A percentile compares a stretch with the other conserved stretches of the same genome.
phyloP scores from a whole-genome alignment of 148 eudicot species.

The Vaccinium darrowii region DNA sequence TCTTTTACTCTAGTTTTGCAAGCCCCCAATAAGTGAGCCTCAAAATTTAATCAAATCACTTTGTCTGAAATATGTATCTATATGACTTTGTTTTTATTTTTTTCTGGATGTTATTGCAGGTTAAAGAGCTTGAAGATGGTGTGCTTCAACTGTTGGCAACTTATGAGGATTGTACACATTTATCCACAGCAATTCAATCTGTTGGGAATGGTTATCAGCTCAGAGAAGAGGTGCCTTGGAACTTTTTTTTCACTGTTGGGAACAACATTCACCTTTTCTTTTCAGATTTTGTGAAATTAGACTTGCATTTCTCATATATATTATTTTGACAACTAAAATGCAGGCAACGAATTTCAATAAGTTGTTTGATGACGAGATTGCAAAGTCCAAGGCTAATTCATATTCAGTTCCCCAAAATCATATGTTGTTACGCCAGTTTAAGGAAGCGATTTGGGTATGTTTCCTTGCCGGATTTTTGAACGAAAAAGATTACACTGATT shows the following conservation, averaged over 20 bases:
- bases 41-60: not conserved
- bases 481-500: not conserved
- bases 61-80: not conserved
- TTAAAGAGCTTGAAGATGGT: slow-evolving; percentile 68
- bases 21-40: not conserved
- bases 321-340: slow-evolving; percentile 16
- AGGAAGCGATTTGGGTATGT: slow-evolving; percentile 87
- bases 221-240: slow-evolving; percentile 42
- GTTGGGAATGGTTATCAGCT: slow-evolving; percentile 56
- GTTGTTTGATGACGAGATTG: slow-evolving; percentile 50
- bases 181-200: slow-evolving; percentile 54
- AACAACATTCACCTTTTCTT: not conserved
- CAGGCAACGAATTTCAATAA: slow-evolving; percentile 69
- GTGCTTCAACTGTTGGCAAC: slow-evolving; percentile 50
- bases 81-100: not conserved
- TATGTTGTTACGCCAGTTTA: slow-evolving; percentile 64
- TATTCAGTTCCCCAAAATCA: slow-evolving; percentile 43
- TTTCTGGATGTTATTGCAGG: slow-evolving; percentile 37
- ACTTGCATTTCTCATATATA: slow-evolving; percentile 7
- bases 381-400: slow-evolving; percentile 42
- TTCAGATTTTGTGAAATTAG: not conserved
- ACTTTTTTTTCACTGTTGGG: not conserved
- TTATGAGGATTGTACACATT: slow-evolving; percentile 56
- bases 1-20: not conserved
- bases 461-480: not conserved